Conservation (phyloP, 2,329 filamentous ascomycete species). For the Lachnellula subtilissima region DNA sequence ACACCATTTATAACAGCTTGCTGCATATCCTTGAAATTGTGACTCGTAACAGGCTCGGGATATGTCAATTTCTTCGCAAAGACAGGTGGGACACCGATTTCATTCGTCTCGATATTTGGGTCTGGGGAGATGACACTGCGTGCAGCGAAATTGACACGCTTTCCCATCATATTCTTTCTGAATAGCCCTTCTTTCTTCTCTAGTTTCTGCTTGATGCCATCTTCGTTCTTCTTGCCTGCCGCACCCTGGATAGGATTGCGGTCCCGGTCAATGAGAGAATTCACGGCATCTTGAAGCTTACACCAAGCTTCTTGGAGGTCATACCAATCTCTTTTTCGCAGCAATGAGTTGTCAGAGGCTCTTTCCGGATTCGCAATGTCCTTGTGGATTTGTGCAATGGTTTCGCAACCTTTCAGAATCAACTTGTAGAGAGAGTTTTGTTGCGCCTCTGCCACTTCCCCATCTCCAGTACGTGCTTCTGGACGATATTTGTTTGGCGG, state of each 20-base stretch:
- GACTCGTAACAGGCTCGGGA: slow-evolving; percentile 92
- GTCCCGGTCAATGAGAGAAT: slow-evolving; percentile 86
- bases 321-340: slow-evolving; percentile 57
- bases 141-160: slow-evolving; percentile 97
- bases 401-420: slow-evolving; percentile 71
- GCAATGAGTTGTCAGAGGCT: slow-evolving; percentile 12
- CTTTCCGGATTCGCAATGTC: slow-evolving; percentile 46
- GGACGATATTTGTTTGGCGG: slow-evolving; percentile 90
- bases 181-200: slow-evolving; percentile 99
- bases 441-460: slow-evolving; percentile 79
- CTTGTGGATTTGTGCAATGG: slow-evolving; percentile 68
- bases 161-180: slow-evolving; percentile 99
- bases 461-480: slow-evolving; percentile 74
- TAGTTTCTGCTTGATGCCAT: slow-evolving; percentile 94
- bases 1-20: slow-evolving; percentile 93
- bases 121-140: slow-evolving; percentile 97
- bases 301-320: slow-evolving; percentile 80
- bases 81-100: slow-evolving; percentile 97
- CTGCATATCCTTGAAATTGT: slow-evolving; percentile 94
- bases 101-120: slow-evolving; percentile 97
- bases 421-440: slow-evolving; percentile 85
- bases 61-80: slow-evolving; percentile 96
- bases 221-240: slow-evolving; percentile 73
- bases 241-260: slow-evolving; percentile 77
- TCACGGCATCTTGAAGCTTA: slow-evolving; percentile 81